Evolutionary conservation across 192 early-diverging fungal species (phyloP), one percentile per base, ranked within the genome.

Genomic region (Dispira parvispora): DNA sequence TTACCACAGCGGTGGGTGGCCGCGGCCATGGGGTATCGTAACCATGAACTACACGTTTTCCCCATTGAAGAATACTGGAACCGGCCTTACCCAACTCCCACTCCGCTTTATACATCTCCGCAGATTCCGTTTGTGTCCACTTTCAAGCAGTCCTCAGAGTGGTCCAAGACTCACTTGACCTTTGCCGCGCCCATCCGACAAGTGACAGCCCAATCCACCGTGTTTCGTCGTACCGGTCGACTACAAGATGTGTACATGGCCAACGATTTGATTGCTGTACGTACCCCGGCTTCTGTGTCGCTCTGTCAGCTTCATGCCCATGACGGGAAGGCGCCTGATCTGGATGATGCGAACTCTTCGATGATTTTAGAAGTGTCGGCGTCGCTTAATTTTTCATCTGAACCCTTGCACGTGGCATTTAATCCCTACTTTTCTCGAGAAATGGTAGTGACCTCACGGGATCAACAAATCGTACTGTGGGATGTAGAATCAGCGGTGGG

Each of bases 141-240:
- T 26, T 52, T 52, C 26, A 52, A 20, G n/a, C 10, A 11, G 18
- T 25, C 50, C 18, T 18, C 20, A n/a, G 50, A 52, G 21, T 52
- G 50, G 50, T 20, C 50, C 1, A 20, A 18, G n/a, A 18, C 50
- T 3, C 50, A 52, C 11, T 18, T 52, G 21, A 26, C 20, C 10
- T 52, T 52, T n/a, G 9, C 18, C 8, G 50, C 21, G 50, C 50
- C 50, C 12, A 52, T 52, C 50, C 50, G 50, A n/a, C 50, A 52
- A n/a, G 50, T 52, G 21, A n/a, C 26, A 26, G 50, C 50, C 50
- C 50, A 52, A n/a, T 52, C 50, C 50, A 52, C 20, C 18, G 50
- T n/a, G 50, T 52, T 25, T 26, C 50, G 50, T 20, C 50, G 50
- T 0, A 26, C 50, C 20, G 50, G 50, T 11, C 50, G 20, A 26